These are phyloP conservation scores for Lenzites betulinus DNA, from an alignment of 768 basidiomycete genomes.

Conservation along the genomic window DNA sequence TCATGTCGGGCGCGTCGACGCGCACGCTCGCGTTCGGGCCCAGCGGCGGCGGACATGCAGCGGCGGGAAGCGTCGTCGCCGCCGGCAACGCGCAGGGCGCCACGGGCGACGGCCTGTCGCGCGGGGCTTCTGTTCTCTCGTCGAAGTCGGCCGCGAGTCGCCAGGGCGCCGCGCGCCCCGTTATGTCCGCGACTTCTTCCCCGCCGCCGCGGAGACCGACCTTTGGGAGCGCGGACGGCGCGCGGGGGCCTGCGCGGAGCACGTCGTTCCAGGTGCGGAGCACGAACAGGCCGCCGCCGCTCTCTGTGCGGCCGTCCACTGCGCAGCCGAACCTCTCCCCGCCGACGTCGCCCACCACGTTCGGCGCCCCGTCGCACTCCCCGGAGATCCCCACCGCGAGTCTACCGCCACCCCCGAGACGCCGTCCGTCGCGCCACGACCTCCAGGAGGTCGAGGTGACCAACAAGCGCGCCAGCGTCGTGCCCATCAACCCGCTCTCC, in stretches of 20 bases:
- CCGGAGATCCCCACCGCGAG: constrained; percentile 36
- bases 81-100: not conserved
- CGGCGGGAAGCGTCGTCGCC: too few relatives aligned
- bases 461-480: constrained; percentile 28
- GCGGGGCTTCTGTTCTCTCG: constrained; percentile 13
- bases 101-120: not conserved
- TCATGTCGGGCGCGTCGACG: constrained; percentile 27
- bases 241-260: constrained; percentile 18
- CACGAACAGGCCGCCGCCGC: constrained; percentile 16
- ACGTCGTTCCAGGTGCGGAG: constrained; percentile 17
- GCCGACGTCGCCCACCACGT: constrained; percentile 26
- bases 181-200: not conserved
- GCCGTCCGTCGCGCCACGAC: constrained; percentile 32
- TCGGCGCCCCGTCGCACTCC: constrained; percentile 15
- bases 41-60: not conserved
- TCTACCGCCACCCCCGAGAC: constrained; percentile 55
- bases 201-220: constrained; percentile 5
- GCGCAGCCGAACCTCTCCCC: constrained; percentile 34
- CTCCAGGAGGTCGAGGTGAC: constrained; percentile 16
- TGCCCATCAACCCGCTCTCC: constrained; percentile 38
- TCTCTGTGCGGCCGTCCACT: constrained; percentile 38
- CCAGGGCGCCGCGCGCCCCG: constrained; percentile 1
- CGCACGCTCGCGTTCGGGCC: constrained; percentile 25
- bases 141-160: constrained; percentile 1
- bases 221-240: not conserved